Conservation (phyloP, 2,329 filamentous ascomycete species). For the Stagonosporopsis rhizophila region DNA sequence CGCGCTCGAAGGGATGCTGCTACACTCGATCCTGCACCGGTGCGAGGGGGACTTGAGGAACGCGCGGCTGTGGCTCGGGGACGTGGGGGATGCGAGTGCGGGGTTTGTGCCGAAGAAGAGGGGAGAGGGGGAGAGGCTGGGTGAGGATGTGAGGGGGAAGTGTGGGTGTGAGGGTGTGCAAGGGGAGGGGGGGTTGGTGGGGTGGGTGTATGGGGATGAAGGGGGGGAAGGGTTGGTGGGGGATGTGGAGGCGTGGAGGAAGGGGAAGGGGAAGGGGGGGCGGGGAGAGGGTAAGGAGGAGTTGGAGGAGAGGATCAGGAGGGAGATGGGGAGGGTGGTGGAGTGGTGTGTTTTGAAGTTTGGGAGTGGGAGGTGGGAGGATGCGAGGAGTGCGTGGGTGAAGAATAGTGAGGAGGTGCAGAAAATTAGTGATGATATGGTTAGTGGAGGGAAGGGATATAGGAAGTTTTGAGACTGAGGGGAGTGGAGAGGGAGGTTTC, state of each 20-base stretch:
- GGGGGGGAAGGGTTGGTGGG: slow-evolving; percentile 38
- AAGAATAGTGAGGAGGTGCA: slow-evolving; percentile 50
- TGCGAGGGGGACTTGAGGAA: slow-evolving; percentile 61
- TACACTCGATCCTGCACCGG: slow-evolving; percentile 60
- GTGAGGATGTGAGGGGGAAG: slow-evolving; percentile 6
- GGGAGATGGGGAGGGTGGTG: slow-evolving; percentile 53
- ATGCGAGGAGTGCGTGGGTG: slow-evolving; percentile 56
- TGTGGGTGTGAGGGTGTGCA: slow-evolving; percentile 8
- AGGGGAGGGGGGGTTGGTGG: slow-evolving; percentile 9
- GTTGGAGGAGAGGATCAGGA: slow-evolving; percentile 43
- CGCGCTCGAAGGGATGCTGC: slow-evolving; percentile 59
- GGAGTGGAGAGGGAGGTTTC: too few species aligned
- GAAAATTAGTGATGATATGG: slow-evolving; percentile 53
- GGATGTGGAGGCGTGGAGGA: slow-evolving; percentile 49
- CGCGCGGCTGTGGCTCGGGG: slow-evolving; percentile 56
- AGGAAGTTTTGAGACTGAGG: slow-evolving; percentile 51
- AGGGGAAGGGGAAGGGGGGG: slow-evolving; percentile 28
- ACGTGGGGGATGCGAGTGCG: slow-evolving; percentile 51
- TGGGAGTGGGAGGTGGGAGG: slow-evolving; percentile 50
- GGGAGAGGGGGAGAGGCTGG: slow-evolving; percentile 25
- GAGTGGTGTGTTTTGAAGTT: slow-evolving; percentile 56
- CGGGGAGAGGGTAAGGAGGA: slow-evolving; percentile 19
- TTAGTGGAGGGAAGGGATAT: slow-evolving; percentile 54
- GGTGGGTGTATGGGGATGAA: background rate
- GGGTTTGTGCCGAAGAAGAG: slow-evolving; percentile 36